These are phyloP conservation scores for Cardiospermum halicacabum DNA, from an alignment of 345 rosid genomes.

Conservation along the genomic window DNA sequence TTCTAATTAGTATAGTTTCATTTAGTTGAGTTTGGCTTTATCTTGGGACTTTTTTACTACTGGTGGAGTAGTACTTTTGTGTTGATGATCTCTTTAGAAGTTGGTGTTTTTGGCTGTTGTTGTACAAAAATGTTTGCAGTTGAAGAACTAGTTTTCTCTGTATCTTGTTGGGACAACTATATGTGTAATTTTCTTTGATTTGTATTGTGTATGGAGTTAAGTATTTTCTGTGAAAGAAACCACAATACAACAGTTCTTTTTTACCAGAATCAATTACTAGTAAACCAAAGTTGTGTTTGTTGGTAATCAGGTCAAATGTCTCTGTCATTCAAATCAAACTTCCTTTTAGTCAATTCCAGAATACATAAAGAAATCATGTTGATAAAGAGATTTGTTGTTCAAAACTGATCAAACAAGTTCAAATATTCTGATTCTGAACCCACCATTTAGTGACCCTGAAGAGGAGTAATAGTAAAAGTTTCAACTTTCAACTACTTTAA, in stretches of 20 bases:
- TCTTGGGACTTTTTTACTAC: constrained; percentile 8
- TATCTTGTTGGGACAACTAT: constrained; percentile 12
- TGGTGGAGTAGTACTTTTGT: not conserved
- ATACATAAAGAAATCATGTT: no score
- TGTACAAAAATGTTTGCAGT: constrained; percentile 47
- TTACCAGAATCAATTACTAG: no score
- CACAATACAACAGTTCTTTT: not conserved
- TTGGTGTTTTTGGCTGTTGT: constrained; percentile 27
- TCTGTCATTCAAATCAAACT: not conserved
- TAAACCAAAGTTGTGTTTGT: no score
- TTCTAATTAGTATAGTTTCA: constrained; percentile 6
- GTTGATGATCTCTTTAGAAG: constrained; percentile 28
- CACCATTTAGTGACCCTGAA: not conserved
- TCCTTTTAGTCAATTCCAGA: not conserved
- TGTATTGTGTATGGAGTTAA: not conserved
- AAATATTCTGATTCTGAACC: not conserved
- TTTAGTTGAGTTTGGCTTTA: constrained; percentile 4
- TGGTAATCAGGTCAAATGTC: not conserved
- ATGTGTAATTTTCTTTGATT: constrained; percentile 14
- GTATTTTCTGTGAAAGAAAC: not conserved
- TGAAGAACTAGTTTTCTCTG: constrained; percentile 28
- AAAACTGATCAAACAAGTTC: not conserved
- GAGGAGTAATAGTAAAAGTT: no score
- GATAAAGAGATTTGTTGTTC: not conserved
- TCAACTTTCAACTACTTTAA: no score